These are phyloP conservation scores for Aspergillus sclerotioniger DNA, from an alignment of 495 filamentous ascomycete species.

Conservation along the genomic window DNA sequence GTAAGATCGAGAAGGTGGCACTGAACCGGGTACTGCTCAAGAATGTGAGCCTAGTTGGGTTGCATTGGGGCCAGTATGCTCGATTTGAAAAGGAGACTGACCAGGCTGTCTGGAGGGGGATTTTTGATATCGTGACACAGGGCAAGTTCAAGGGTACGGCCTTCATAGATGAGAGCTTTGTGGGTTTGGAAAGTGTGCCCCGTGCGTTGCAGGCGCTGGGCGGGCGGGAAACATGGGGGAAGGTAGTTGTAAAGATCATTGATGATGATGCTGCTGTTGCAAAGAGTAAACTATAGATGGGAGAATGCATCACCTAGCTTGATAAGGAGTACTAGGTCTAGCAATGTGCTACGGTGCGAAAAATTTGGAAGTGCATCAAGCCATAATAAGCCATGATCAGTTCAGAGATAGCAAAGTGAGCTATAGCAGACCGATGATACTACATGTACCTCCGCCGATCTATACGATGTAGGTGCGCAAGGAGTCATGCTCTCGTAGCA, in stretches of 20 bases:
- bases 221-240: conserved; percentile 85
- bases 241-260: conserved; percentile 89
- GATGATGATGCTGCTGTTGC: conserved; percentile 60
- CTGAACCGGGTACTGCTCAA: conserved; percentile 90
- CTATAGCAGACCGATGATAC: background rate
- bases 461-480: conserved; percentile 49
- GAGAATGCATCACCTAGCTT: background rate
- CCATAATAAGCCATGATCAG: background rate
- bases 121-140: conserved; percentile 70
- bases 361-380: background rate
- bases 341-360: background rate
- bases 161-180: conserved; percentile 77
- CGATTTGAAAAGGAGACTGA: conserved; percentile 70
- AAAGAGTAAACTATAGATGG: conserved; percentile 48
- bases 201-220: conserved; percentile 76
- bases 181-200: conserved; percentile 76
- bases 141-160: conserved; percentile 81
- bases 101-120: conserved; percentile 72
- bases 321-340: background rate
- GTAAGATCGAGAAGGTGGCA: conserved; percentile 85
- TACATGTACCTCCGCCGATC: background rate
- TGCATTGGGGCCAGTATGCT: conserved; percentile 89
- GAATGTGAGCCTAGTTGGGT: conserved; percentile 85
- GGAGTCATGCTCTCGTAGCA: conserved; percentile 52
- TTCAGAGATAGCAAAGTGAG: background rate